Percentiles rank a stretch among this genome's conserved stretches.
Evolutionary conservation across 1,284 basidiomycete genomes (phyloP).

Genomic region (Abortiporus biennis): DNA sequence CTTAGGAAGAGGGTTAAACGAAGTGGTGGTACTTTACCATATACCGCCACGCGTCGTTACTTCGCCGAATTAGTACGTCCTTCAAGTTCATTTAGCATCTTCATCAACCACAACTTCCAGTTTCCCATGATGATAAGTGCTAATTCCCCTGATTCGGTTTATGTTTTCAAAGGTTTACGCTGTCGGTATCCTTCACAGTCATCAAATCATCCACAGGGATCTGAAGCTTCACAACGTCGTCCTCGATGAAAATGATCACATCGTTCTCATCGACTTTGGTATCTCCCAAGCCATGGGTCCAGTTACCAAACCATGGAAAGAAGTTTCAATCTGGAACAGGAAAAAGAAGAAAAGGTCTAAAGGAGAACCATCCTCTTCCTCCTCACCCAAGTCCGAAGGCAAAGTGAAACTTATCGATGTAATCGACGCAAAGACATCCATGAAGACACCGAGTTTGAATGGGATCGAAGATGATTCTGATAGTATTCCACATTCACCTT

Average conservation of each 20-base stretch:
- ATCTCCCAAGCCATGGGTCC: constrained; percentile 49
- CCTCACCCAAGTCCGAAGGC: too few species aligned
- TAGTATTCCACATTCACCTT: constrained; percentile 2
- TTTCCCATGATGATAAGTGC: not conserved
- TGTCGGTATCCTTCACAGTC: too few species aligned
- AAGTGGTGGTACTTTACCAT: not conserved
- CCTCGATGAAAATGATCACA: constrained; percentile 35
- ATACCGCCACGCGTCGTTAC: not conserved
- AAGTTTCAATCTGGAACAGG: not conserved
- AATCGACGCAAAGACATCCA: too few species aligned
- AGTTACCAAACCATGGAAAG: constrained; percentile 13
- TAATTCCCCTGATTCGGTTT: too few species aligned
- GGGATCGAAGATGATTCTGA: too few species aligned
- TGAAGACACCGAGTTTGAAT: not conserved
- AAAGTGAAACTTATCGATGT: too few species aligned
- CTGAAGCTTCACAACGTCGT: constrained; percentile 64
- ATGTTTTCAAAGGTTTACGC: too few species aligned
- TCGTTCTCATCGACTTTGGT: constrained; percentile 63
- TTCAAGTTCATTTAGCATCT: too few species aligned
- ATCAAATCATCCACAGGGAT: constrained; percentile 62
- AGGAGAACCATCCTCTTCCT: not conserved
- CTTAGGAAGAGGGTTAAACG: not conserved
- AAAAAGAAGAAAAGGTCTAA: constrained; percentile 30
- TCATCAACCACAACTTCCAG: not conserved
- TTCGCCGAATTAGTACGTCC: constrained; percentile 7